Percentiles rank a stretch among this genome's conserved stretches.
phyloP scores from a whole-genome alignment of 768 basidiomycete genomes.

The Daedaleopsis nitida region DNA sequence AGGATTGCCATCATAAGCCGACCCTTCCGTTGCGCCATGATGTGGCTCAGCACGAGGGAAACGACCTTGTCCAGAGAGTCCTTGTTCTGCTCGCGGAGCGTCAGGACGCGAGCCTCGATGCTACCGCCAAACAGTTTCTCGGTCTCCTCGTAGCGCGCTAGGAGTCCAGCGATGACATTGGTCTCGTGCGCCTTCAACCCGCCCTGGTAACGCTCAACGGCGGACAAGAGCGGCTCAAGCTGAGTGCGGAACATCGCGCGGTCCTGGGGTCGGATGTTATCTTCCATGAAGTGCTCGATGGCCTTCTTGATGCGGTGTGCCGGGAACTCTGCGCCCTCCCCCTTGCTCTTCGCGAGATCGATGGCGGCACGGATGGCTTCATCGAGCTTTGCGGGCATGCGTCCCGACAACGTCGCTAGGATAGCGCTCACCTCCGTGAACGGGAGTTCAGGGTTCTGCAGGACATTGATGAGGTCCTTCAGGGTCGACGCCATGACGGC shows the following conservation, averaged over 20 bases:
- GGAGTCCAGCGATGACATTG: conserved; percentile 70
- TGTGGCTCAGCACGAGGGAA: conserved; percentile 88
- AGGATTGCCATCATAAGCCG: conserved; percentile 85
- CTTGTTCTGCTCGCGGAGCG: conserved; percentile 90
- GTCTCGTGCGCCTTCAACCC: conserved; percentile 90
- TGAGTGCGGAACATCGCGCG: conserved; percentile 76
- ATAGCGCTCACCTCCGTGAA: conserved; percentile 84
- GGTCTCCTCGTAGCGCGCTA: conserved; percentile 80
- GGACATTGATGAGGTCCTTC: conserved; percentile 81
- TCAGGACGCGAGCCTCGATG: conserved; percentile 89
- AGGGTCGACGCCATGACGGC: conserved; percentile 84
- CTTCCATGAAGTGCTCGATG: conserved; percentile 82
- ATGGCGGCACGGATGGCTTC: conserved; percentile 79
- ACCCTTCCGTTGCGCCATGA: conserved; percentile 91
- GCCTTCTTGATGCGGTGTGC: conserved; percentile 82
- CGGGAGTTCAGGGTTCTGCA: conserved; percentile 85
- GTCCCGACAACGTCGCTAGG: conserved; percentile 86
- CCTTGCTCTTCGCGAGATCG: conserved; percentile 73
- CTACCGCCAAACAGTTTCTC: conserved; percentile 94
- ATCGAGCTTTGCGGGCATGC: conserved; percentile 91
- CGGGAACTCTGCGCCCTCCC: conserved; percentile 85
- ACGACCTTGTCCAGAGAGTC: conserved; percentile 89
- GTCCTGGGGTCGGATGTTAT: conserved; percentile 79
- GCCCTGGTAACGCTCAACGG: conserved; percentile 75
- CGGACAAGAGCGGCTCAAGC: conserved; percentile 68